These are phyloP conservation scores for Poronia punctata DNA, from an alignment of 495 filamentous ascomycete species.

Conservation along the genomic window DNA sequence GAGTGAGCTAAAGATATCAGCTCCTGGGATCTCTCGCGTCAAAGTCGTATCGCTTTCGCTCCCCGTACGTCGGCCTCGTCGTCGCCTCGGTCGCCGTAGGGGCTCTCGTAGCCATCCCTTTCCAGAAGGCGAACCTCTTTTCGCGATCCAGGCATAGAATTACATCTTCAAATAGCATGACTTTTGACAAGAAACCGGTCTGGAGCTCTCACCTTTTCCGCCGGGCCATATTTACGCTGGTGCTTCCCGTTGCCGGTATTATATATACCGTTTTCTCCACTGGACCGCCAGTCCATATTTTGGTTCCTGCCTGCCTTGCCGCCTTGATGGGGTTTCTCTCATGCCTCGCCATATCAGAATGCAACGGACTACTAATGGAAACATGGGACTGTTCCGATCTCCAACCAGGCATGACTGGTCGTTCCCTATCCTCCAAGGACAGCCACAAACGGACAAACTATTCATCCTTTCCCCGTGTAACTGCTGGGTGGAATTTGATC, in stretches of 20 bases:
- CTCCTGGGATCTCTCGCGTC: conserved; percentile 62
- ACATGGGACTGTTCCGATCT: conserved; percentile 71
- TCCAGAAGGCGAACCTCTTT: conserved; percentile 63
- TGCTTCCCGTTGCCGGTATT: conserved; percentile 57
- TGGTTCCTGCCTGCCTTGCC: conserved; percentile 59
- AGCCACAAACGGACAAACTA: conserved; percentile 49
- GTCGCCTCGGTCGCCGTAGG: conserved; percentile 58
- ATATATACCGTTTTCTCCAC: conserved; percentile 57
- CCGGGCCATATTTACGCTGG: conserved; percentile 54
- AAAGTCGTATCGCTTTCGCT: conserved; percentile 51
- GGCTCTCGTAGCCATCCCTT: conserved; percentile 59
- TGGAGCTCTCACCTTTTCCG: conserved; percentile 65
- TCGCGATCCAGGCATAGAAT: conserved; percentile 50
- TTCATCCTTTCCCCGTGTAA: conserved; percentile 61
- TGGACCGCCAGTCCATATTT: conserved; percentile 50
- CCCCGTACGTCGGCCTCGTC: conserved; percentile 56
- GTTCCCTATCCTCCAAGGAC: conserved; percentile 40
- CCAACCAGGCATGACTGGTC: conserved; percentile 52
- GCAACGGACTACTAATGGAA: conserved; percentile 72
- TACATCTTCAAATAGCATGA: conserved; percentile 52
- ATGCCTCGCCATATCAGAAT: conserved; percentile 67
- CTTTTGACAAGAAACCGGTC: conserved; percentile 48
- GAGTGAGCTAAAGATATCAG: conserved; percentile 23
- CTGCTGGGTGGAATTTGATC: conserved; percentile 61
- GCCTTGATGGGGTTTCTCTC: conserved; percentile 60